These are phyloP conservation scores for Seiridium unicorne DNA, from an alignment of 2,329 filamentous ascomycete species.

Conservation along the genomic window DNA sequence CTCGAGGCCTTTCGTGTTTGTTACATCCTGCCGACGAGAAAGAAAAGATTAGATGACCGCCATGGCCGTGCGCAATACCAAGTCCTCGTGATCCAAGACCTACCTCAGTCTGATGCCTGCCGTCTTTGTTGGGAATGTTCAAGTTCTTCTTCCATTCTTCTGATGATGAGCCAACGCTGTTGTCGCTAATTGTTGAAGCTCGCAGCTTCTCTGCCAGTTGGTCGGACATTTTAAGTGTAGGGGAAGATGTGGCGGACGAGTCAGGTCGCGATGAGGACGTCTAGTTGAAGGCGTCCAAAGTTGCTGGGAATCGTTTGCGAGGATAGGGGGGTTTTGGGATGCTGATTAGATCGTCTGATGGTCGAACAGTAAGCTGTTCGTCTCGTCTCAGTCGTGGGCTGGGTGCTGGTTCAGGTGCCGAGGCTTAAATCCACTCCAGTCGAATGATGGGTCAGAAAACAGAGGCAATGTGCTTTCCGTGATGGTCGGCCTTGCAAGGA, in stretches of 20 bases:
- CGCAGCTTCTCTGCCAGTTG: conserved; percentile 27
- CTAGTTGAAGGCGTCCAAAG: not conserved
- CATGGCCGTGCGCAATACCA: not conserved
- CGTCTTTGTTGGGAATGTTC: conserved; percentile 72
- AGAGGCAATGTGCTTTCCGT: no score
- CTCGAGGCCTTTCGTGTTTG: conserved; percentile 93
- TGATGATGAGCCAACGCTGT: conserved; percentile 15
- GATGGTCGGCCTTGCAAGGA: no score
- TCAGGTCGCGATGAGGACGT: conserved; percentile 38
- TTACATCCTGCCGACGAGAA: conserved; percentile 72
- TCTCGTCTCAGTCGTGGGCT: not conserved
- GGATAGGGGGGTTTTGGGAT: no score
- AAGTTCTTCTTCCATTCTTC: conserved; percentile 75
- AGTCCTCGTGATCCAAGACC: conserved; percentile 13
- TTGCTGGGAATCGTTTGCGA: not conserved
- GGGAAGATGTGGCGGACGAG: conserved; percentile 25
- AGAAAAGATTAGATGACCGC: not conserved
- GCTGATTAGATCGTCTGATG: no score
- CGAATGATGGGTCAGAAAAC: not conserved
- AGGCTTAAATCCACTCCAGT: not conserved
- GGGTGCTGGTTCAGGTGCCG: not conserved
- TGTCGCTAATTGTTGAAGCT: conserved; percentile 44
- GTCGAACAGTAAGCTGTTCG: not conserved
- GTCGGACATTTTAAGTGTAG: conserved; percentile 27
- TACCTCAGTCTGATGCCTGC: conserved; percentile 79